Conservation (phyloP, 2,329 filamentous ascomycete species). For the Diaporthe helianthi region DNA sequence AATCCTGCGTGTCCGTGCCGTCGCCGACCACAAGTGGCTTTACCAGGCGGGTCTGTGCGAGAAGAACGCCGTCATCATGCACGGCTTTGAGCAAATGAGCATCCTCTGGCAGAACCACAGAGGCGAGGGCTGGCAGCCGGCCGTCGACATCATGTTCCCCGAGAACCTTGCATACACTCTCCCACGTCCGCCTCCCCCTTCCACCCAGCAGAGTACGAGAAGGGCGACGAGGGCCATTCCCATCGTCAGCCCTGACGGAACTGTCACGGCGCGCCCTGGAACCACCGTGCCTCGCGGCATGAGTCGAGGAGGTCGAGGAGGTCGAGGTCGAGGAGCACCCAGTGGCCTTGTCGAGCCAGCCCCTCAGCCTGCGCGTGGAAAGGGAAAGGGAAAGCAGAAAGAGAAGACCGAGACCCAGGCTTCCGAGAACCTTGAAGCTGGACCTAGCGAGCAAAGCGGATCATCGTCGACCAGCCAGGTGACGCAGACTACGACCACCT, state of each 20-base stretch:
- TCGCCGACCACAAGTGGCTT: constrained; percentile 33
- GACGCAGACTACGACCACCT: background rate
- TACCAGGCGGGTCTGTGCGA: constrained; percentile 12
- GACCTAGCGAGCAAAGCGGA: background rate
- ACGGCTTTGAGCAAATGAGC: constrained; percentile 26
- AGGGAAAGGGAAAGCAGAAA: background rate
- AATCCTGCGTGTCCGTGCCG: constrained; percentile 4
- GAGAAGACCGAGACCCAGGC: background rate
- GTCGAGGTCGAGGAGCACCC: background rate
- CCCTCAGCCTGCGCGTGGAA: background rate
- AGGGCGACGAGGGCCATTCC: constrained; percentile 30
- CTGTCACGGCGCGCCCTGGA: background rate
- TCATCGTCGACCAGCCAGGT: background rate
- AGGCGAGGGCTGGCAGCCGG: constrained; percentile 19
- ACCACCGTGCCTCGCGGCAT: background rate
- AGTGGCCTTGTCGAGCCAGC: constrained; percentile 15
- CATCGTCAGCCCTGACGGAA: constrained; percentile 9
- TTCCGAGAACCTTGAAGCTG: background rate
- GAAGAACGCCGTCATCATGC: constrained; percentile 8
- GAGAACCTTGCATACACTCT: background rate
- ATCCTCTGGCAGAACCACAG: constrained; percentile 21
- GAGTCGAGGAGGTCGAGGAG: too few relatives aligned
- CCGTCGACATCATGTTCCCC: constrained; percentile 17
- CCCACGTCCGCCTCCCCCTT: background rate
- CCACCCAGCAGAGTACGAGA: background rate